Evolutionary conservation across 352 stramenopile species (phyloP), one percentile per base, ranked within the genome.

Genomic region (Phytophthora rubi): DNA sequence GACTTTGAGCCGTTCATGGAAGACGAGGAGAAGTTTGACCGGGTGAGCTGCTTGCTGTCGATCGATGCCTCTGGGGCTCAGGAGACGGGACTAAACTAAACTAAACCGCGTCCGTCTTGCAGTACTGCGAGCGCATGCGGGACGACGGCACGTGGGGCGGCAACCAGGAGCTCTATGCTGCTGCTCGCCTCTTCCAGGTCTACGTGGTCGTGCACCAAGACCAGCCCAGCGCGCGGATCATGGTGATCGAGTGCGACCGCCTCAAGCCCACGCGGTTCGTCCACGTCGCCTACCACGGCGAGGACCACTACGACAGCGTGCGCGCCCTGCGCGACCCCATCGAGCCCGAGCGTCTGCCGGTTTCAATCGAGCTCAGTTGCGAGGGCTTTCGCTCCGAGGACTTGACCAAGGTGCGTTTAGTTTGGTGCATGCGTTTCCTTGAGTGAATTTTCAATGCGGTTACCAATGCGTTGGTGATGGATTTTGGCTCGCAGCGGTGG

Each of bases 1-100:
- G 83, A 94, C 57, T 92, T 96, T 68, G 85, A 94, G 65, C 86
- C 88, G 54, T 96, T 96, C 79, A 93, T 96, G 86, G 88, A 96
- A 75, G 86, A 94, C 60, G 87, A 92, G 45, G 88, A 96, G 49
- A 88, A 86, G 44, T 96, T 96, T 70, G 88, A 96, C 12, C 83
- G 90, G 65, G 88, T 93, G 68, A 16, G 74, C 51, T 42, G 26
- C 4, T 13, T 15, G 10, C 35, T 12, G 33, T 39, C 7, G 7
- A 39, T 39, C 28, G 28, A 30, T 30, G 28, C 6, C 28, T 30
- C 28, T 6, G 28, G 28, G 28, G 28, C 28, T 30, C 28, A 30
- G 28, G 28, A 30, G 28, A 30, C 28, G 28, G 4, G 33, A 42
- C 35, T 42, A 6, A 13, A 23, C 55, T 52, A 5, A 61, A 15